phyloP scores from a whole-genome alignment of 108 stramenopile genomes.

The Nitzschia inconspicua region DNA sequence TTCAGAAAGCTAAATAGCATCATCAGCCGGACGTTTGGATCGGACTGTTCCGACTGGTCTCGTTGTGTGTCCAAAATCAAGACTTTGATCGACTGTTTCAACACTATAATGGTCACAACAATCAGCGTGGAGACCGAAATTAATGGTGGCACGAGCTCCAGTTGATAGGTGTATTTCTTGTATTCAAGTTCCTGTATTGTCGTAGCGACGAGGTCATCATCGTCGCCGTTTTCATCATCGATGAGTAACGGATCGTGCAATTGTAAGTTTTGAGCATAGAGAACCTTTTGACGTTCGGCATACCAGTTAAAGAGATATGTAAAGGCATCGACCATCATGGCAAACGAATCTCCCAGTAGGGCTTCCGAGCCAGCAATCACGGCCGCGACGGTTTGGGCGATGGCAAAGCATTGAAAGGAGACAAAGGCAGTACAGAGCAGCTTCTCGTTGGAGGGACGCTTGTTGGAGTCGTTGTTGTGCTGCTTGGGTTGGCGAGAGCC shows the following conservation, averaged over 20 bases:
- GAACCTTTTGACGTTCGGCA: slow-evolving; percentile 58
- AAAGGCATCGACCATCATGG: slow-evolving; percentile 68
- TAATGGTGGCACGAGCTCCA: slow-evolving; percentile 75
- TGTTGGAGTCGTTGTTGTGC: too few species aligned
- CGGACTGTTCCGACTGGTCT: slow-evolving; percentile 12
- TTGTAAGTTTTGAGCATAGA: not conserved
- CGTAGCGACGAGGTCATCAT: not conserved
- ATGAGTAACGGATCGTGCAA: too few species aligned
- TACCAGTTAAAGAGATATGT: slow-evolving; percentile 65
- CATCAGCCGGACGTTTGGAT: slow-evolving; percentile 58
- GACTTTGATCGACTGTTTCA: slow-evolving; percentile 28
- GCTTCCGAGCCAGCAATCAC: slow-evolving; percentile 54
- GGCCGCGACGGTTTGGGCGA: slow-evolving; percentile 42
- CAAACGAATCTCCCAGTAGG: slow-evolving; percentile 52
- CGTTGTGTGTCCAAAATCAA: slow-evolving; percentile 13
- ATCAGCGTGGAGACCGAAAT: slow-evolving; percentile 61
- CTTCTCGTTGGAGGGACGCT: slow-evolving; percentile 10
- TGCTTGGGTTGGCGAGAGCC: too few species aligned
- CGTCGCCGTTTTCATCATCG: not conserved
- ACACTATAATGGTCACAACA: slow-evolving; percentile 38
- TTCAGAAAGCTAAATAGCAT: slow-evolving; percentile 67
- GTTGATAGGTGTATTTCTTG: slow-evolving; percentile 32
- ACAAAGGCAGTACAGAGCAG: slow-evolving; percentile 45
- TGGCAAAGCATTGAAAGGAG: slow-evolving; percentile 56
- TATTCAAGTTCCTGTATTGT: slow-evolving; percentile 25